A percentile compares a stretch with the other conserved stretches of the same genome.
Evolutionary conservation across 2,329 filamentous ascomycete genomes (phyloP).

Genomic region (Simplicillium aogashimaense): DNA sequence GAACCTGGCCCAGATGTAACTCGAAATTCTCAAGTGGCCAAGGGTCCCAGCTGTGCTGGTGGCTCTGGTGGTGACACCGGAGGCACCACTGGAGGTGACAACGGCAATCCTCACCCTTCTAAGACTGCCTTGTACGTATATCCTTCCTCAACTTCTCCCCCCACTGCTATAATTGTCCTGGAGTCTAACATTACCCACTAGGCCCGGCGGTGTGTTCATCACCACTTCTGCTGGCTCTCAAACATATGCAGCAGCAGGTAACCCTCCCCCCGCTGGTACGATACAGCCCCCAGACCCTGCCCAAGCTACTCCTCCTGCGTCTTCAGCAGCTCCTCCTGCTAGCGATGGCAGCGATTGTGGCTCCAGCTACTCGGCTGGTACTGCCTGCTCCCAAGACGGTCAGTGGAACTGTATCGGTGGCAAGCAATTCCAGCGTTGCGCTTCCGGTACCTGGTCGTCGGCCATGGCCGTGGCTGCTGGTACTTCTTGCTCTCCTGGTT

Average conservation of each 20-base stretch:
- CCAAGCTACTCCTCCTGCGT: conserved; percentile 3
- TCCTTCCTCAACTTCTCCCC: too few species aligned
- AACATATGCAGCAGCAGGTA: conserved; percentile 6
- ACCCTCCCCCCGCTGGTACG: conserved; percentile 11
- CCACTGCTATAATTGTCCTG: not conserved
- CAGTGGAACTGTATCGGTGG: conserved; percentile 50
- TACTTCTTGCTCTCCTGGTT: not conserved
- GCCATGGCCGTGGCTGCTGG: not conserved
- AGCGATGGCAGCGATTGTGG: conserved; percentile 7
- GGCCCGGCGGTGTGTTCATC: conserved; percentile 33
- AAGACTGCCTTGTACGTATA: conserved; percentile 15
- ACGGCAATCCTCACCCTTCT: conserved; percentile 7
- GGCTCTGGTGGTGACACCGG: conserved; percentile 11
- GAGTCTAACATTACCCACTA: conserved; percentile 11
- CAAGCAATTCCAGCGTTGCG: conserved; percentile 50
- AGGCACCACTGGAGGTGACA: conserved; percentile 3
- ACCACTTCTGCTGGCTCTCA: conserved; percentile 15
- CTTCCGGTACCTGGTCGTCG: conserved; percentile 19
- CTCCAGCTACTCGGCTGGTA: conserved; percentile 21
- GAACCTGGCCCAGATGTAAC: conserved; percentile 49
- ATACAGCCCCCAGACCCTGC: conserved; percentile 14
- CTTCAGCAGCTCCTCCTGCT: too few species aligned
- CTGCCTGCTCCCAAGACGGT: conserved; percentile 42
- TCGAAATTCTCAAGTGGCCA: conserved; percentile 22
- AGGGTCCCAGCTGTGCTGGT: conserved; percentile 23